Evolutionary conservation across 345 rosid genomes (phyloP), one percentile per base, ranked within the genome.

Genomic region (Eucalyptus albens): DNA sequence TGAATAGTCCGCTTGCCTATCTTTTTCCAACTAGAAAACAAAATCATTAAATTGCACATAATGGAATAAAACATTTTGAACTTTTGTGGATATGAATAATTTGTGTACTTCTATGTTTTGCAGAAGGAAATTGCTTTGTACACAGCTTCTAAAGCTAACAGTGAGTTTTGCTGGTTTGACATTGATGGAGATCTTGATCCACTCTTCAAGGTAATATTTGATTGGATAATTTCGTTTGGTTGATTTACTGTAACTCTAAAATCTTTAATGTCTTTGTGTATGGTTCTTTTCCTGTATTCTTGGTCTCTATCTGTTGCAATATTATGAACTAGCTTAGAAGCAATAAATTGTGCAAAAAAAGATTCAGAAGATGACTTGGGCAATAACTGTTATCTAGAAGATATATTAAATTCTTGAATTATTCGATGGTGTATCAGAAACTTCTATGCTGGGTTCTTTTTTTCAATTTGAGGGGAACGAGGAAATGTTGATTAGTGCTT

Each of bases 51-150:
- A 26, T 37, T 77, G 83, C 27, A 40, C 47, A 33, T 72, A 77
- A 21, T 77, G 85, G 47, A 77, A 77, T 40, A 40, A 42, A 77
- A 42, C 85, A 40, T 77, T 21, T 19, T 6, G 7, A 40, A 77
- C 47, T 77, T 40, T 11, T 40, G 85, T 77, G 85, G 47, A 77
- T 40, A 40, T 77, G 47, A 40, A 21, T 37, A 21, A 77, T 77
- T 37, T 4, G 29, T 22, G 47, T 40, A 40, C 47, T 77, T 40
- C 24, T 77, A 77, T 77, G 89, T 87, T 90, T 88, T 92, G 97
- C 98, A 97, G 99, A 97, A 97, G 92, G 99, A 97, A 94, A 92
- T 97, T 91, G 99, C 98, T 89, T 93, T 97, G 89, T 97, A 97
- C 88, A 97, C 98, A 2, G 99, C 99, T 93, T 95, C 96, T 72